A percentile compares a stretch with the other conserved stretches of the same genome.
Conservation (phyloP, 2,329 filamentous ascomycete species). For the Metarhizium robertsii region DNA sequence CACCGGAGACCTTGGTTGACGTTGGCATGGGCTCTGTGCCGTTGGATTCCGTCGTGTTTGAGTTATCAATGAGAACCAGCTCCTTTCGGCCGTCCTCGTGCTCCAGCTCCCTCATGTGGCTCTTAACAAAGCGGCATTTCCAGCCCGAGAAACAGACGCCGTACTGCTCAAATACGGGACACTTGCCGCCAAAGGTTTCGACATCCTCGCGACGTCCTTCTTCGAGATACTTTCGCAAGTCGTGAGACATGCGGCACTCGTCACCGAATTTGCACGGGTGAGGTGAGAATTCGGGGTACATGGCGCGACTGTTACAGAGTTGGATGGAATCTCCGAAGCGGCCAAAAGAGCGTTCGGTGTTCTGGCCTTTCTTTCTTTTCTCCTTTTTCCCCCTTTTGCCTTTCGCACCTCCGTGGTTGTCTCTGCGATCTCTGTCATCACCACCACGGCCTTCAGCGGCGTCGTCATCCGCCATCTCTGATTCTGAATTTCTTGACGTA, state of each 20-base stretch:
- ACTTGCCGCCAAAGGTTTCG: conserved; percentile 64
- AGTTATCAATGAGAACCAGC: conserved; percentile 54
- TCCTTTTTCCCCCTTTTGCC: conserved; percentile 32
- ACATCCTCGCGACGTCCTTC: conserved; percentile 77
- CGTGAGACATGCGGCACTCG: conserved; percentile 72
- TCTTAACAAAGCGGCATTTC: conserved; percentile 86
- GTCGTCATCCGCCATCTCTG: conserved; percentile 33
- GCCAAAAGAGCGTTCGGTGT: conserved; percentile 74
- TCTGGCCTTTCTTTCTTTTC: conserved; percentile 56
- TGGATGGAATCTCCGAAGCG: conserved; percentile 66
- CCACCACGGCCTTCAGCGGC: conserved; percentile 34
- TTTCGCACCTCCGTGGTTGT: conserved; percentile 22
- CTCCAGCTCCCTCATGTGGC: conserved; percentile 75
- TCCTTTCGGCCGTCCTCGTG: conserved; percentile 75
- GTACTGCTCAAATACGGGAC: conserved; percentile 69
- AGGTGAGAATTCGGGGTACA: conserved; percentile 73
- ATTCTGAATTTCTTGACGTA: conserved; percentile 13
- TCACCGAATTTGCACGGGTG: conserved; percentile 68
- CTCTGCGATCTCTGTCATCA: conserved; percentile 37
- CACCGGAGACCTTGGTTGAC: conserved; percentile 13
- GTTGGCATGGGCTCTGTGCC: neutral
- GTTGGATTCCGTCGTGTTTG: conserved; percentile 6
- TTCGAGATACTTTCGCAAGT: conserved; percentile 75
- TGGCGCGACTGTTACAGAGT: conserved; percentile 66
- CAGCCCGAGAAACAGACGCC: conserved; percentile 78